Base-by-base conservation (phyloP, 1,284 basidiomycete genomes). In the Ceratobasidium sp. region DNA sequence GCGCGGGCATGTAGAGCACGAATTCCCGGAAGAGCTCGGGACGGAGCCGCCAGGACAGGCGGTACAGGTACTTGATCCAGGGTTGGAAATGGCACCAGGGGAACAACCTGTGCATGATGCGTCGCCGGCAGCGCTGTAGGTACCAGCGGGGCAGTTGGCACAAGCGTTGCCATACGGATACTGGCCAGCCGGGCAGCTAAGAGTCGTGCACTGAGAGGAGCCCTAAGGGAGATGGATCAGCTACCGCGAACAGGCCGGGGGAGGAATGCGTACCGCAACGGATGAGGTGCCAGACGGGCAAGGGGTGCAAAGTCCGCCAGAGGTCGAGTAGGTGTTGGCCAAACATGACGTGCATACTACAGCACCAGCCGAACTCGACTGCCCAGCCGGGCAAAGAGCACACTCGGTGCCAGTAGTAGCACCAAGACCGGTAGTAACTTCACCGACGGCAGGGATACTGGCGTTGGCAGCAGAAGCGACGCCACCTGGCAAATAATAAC, bases 11-110 rank as follows among this genome's bases (percentile, higher is more conserved):
- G 3, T 50, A 12, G 1, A 2, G 71, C 71, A 74, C 10, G 41
- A n/a, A 30, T 65, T 38, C 18, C 33, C 48, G 60, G 62, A 54
- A 23, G 41, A 1, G 4, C 44, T 2, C n/a, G 71, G 71, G 50
- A 74, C 50, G 6, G 10, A 50, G 18, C 71, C 71, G 12, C 59
- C 60, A 10, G 71, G 71, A 48, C 71, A 74, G 20, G 18, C 1
- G 23, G 46, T 74, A 59, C 71, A 65, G 27, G 30, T 50, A 18
- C 62, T 64, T 33, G 60, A 65, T 1, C 60, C 71, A 16, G 71
- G 46, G 71, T 54, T 52, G 46, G 67, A 50, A 27, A 20, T 38
- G 12, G 27, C 38, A 3, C 67, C 67, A 55, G 50, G 18, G 23
- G 67, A 52, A 18, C 67, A 69, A 8, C n/a, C 23, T 10, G 35